These are phyloP conservation scores for Sarcodon sp. DNA, from an alignment of 768 basidiomycete genomes.

Conservation along the genomic window DNA sequence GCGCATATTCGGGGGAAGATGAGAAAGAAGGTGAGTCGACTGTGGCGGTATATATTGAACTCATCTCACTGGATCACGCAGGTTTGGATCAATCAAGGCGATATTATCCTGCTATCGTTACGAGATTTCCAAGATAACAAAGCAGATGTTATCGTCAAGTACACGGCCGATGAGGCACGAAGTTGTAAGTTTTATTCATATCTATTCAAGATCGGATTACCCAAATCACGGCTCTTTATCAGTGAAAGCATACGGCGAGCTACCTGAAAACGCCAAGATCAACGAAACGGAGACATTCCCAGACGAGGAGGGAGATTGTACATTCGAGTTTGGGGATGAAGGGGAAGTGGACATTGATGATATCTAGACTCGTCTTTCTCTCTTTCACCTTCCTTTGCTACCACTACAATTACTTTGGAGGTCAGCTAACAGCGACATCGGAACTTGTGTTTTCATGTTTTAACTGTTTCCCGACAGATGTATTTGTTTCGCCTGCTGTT, in stretches of 20 bases:
- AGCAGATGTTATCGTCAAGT: constrained; percentile 98
- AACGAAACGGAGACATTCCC: constrained; percentile 93
- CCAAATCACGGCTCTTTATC: constrained; percentile 3
- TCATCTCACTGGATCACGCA: constrained; percentile 17
- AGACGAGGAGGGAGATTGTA: constrained; percentile 82
- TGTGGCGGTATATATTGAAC: too few relatives aligned
- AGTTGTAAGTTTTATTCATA: constrained; percentile 36
- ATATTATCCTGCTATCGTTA: constrained; percentile 87
- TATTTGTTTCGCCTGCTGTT: too few relatives aligned
- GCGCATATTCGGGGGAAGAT: constrained; percentile 99
- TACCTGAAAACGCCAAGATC: constrained; percentile 93
- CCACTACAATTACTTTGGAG: not conserved
- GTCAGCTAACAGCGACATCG: not conserved
- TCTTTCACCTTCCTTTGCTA: constrained; percentile 10
- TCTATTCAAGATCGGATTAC: not conserved
- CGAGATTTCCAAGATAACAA: constrained; percentile 99
- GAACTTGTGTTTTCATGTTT: not conserved
- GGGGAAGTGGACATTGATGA: constrained; percentile 86
- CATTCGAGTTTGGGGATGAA: constrained; percentile 84
- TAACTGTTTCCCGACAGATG: too few relatives aligned
- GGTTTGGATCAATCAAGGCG: constrained; percentile 99
- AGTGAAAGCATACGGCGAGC: constrained; percentile 97
- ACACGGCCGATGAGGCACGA: constrained; percentile 90
- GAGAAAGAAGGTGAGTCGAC: constrained; percentile 81
- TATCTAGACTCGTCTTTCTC: constrained; percentile 36